Conservation (phyloP, 2,329 filamentous ascomycete genomes). For the Cladobotryum mycophilum region DNA sequence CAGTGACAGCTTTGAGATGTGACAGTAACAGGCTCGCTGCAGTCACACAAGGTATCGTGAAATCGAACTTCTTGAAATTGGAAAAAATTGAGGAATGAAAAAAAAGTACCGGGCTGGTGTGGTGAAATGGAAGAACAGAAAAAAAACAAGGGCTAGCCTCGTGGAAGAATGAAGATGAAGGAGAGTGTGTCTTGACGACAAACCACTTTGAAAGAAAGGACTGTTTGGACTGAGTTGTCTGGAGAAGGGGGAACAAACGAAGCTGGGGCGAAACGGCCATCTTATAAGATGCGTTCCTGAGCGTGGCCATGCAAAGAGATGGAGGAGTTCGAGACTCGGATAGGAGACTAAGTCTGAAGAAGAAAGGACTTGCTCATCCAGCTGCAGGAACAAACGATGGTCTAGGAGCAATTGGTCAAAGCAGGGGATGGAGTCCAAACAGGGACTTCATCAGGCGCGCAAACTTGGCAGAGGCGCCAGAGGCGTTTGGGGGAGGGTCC, state of each 20-base stretch:
- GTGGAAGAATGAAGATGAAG: constrained; percentile 18
- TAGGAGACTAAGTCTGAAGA: constrained; percentile 7
- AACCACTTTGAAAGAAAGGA: constrained; percentile 16
- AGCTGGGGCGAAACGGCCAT: constrained; percentile 10
- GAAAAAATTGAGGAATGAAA: constrained; percentile 19
- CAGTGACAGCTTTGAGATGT: constrained; percentile 5
- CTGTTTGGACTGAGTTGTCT: constrained; percentile 12
- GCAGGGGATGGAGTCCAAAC: constrained; percentile 8
- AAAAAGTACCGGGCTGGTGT: constrained; percentile 8
- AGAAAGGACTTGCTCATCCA: constrained; percentile 5
- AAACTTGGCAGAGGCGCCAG: constrained; percentile 8
- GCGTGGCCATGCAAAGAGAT: constrained; percentile 3
- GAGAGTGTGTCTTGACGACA: constrained; percentile 28
- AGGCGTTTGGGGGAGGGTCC: background rate
- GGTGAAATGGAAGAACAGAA: constrained; percentile 3
- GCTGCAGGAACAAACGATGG: constrained; percentile 13
- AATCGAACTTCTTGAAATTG: constrained; percentile 9
- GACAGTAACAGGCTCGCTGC: constrained; percentile 5
- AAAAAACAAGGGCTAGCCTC: constrained; percentile 32
- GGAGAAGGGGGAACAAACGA: constrained; percentile 2
- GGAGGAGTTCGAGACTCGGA: background rate
- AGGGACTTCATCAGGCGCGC: constrained; percentile 10
- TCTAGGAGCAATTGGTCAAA: constrained; percentile 10
- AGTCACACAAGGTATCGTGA: constrained; percentile 11
- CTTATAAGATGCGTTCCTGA: constrained; percentile 9